phyloP scores from a whole-genome alignment of 1,284 basidiomycete species.

The Naganishia cerealis region DNA sequence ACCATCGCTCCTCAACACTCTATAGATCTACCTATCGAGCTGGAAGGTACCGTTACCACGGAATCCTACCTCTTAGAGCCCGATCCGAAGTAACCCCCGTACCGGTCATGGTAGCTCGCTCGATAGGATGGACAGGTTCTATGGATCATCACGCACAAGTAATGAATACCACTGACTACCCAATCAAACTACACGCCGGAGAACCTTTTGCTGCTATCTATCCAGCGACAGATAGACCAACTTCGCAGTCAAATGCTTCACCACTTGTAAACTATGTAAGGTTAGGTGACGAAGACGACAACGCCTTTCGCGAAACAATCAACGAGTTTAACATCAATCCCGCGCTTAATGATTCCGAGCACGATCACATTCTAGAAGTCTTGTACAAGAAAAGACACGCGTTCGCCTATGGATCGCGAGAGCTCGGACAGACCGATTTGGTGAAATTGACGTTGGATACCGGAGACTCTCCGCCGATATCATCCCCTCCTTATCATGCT shows the following conservation, averaged over 20 bases:
- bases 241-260: no score
- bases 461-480: conserved; percentile 38
- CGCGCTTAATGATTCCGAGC: not conserved
- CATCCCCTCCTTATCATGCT: conserved; percentile 41
- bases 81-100: not conserved
- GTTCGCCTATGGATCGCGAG: conserved; percentile 15
- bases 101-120: not conserved
- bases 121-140: not conserved
- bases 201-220: not conserved
- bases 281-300: not conserved
- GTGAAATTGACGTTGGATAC: conserved; percentile 26
- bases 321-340: conserved; percentile 20
- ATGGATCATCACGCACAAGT: not conserved
- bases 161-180: conserved; percentile 3
- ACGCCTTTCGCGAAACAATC: not conserved
- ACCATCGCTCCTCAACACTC: not conserved
- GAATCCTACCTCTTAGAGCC: conserved; percentile 3
- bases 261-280: not conserved
- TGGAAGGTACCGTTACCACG: not conserved
- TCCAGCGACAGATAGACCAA: not conserved
- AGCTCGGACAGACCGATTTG: conserved; percentile 20
- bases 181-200: not conserved
- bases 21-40: not conserved
- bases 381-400: conserved; percentile 10
- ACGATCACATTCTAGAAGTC: not conserved